phyloP scores from a whole-genome alignment of 1,284 basidiomycete species.

The Naganishia sp. region DNA sequence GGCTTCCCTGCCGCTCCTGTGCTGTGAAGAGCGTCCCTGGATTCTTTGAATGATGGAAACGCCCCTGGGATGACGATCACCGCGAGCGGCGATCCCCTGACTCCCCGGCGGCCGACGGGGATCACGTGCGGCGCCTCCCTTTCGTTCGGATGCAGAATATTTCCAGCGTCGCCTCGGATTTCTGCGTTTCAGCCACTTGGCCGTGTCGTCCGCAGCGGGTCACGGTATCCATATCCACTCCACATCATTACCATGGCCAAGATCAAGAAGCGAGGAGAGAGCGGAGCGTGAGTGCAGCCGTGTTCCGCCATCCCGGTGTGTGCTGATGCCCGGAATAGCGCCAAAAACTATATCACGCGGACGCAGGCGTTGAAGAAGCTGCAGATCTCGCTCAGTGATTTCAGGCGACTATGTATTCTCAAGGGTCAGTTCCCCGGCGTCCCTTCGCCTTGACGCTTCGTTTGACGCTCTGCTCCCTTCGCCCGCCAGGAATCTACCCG shows the following conservation, averaged over 20 bases:
- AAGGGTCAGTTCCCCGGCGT: slow-evolving; percentile 67
- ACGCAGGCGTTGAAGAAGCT: slow-evolving; percentile 87
- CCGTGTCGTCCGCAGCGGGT: too few relatives aligned
- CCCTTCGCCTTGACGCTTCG: neutral
- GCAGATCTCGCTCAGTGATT: slow-evolving; percentile 95
- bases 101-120: slow-evolving; percentile 5
- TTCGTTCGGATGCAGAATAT: slow-evolving; percentile 19
- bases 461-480: neutral
- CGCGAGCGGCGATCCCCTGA: neutral
- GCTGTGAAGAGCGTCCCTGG: too few relatives aligned
- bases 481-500: slow-evolving; percentile 82
- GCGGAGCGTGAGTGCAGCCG: slow-evolving; percentile 63
- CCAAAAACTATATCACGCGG: slow-evolving; percentile 92
- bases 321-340: slow-evolving; percentile 51
- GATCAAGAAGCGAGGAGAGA: slow-evolving; percentile 84
- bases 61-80: neutral
- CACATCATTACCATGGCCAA: slow-evolving; percentile 69
- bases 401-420: slow-evolving; percentile 93
- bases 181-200: too few relatives aligned
- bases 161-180: neutral
- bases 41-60: too few relatives aligned
- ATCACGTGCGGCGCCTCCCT: slow-evolving; percentile 4
- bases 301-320: neutral
- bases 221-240: neutral
- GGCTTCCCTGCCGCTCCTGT: too few relatives aligned